A percentile compares a stretch with the other conserved stretches of the same genome.
phyloP scores from a whole-genome alignment of 169 alveolate species.

The Plasmodium ovale region DNA sequence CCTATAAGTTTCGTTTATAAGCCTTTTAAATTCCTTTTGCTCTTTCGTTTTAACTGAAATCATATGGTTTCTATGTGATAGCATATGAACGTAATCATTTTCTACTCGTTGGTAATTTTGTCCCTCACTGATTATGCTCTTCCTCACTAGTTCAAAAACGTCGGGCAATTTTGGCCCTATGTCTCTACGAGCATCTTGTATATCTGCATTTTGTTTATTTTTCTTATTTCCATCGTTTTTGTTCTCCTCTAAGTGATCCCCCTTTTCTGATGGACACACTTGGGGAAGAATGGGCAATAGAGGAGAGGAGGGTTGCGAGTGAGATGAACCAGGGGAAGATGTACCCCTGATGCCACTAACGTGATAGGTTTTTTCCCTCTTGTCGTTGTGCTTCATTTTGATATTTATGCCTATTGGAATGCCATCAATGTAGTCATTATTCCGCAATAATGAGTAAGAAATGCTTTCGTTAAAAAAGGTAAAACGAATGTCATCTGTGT shows the following conservation, averaged over 20 bases:
- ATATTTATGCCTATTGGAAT: conserved; percentile 66
- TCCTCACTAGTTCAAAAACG: conserved; percentile 48
- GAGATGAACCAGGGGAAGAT: not conserved
- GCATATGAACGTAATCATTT: conserved; percentile 50
- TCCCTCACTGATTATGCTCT: not conserved
- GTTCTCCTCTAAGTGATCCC: not conserved
- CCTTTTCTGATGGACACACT: not conserved
- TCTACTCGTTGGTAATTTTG: conserved; percentile 2
- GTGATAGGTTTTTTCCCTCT: not conserved
- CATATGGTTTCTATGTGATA: conserved; percentile 26
- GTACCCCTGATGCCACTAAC: not conserved
- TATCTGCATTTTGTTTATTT: not conserved
- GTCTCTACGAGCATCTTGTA: not conserved
- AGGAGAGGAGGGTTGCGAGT: not conserved
- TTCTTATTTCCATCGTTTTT: not conserved
- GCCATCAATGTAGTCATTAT: conserved; percentile 65
- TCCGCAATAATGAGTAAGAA: conserved; percentile 45
- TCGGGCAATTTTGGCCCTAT: conserved; percentile 63
- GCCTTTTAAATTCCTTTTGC: conserved; percentile 39
- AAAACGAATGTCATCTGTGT: conserved; percentile 48
- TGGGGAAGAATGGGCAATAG: not conserved
- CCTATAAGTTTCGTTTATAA: conserved; percentile 30
- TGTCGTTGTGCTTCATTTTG: not conserved
- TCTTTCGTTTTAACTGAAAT: conserved; percentile 63
- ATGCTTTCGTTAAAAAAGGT: conserved; percentile 70